phyloP scores from a whole-genome alignment of 148 eudicot genomes.

The Dysphania ambrosioides region DNA sequence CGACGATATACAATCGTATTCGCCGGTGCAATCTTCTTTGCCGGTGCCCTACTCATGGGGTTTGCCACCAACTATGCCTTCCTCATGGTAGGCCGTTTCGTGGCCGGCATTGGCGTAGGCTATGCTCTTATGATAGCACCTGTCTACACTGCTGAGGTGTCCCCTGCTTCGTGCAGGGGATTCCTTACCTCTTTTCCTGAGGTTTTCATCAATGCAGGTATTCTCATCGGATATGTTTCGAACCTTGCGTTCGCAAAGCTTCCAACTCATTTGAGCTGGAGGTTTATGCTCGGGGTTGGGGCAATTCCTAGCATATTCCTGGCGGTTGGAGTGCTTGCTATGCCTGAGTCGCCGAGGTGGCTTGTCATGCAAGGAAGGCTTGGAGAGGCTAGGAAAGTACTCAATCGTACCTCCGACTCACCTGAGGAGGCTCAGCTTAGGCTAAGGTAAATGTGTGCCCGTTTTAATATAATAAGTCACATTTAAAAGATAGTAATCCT shows the following conservation, averaged over 20 bases:
- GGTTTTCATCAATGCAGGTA: conserved; percentile 68
- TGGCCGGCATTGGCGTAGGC: conserved; percentile 44
- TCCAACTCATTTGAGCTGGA: conserved; percentile 55
- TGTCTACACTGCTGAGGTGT: conserved; percentile 83
- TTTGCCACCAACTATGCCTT: conserved; percentile 44
- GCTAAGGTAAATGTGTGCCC: conserved; percentile 36
- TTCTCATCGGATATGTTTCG: conserved; percentile 63
- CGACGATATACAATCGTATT: conserved; percentile 49
- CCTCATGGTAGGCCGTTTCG: conserved; percentile 48
- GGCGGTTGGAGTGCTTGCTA: conserved; percentile 50
- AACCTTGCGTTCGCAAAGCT: conserved; percentile 60
- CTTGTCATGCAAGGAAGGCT: conserved; percentile 78
- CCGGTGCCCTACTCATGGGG: conserved; percentile 47
- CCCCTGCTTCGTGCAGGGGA: conserved; percentile 73
- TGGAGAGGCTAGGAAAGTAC: conserved; percentile 56
- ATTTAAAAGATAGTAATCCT: too few relatives aligned
- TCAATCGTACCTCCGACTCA: conserved; percentile 50
- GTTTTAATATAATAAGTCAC: too few relatives aligned
- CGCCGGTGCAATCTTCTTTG: conserved; percentile 43
- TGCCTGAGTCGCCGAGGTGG: conserved; percentile 91
- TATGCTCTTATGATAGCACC: conserved; percentile 79
- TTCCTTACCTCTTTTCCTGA: conserved; percentile 81
- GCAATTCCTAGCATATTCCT: conserved; percentile 59
- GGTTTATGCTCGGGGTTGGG: conserved; percentile 75
- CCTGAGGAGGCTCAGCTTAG: conserved; percentile 51